A percentile compares a stretch with the other conserved stretches of the same genome.
These are phyloP conservation scores for Candida gigantensis DNA, from an alignment of 1,139 yeast species.

Conservation along the genomic window DNA sequence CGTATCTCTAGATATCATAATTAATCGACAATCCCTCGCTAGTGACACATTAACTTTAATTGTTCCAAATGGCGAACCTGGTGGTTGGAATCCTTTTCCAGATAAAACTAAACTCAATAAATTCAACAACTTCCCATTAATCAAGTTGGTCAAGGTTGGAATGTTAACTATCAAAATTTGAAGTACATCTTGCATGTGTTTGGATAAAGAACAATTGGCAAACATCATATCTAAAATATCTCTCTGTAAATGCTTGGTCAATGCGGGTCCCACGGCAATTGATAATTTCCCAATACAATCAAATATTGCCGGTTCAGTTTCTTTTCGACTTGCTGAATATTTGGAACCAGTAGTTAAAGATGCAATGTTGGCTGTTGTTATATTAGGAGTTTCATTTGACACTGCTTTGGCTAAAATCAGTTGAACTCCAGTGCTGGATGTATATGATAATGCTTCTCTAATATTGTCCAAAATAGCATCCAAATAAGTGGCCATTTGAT, in stretches of 20 bases:
- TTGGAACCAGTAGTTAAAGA: slow-evolving; percentile 48
- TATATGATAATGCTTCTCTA: slow-evolving; percentile 70
- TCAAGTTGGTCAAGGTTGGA: slow-evolving; percentile 75
- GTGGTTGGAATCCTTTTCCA: slow-evolving; percentile 79
- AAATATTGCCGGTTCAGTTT: slow-evolving; percentile 84
- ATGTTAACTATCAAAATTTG: slow-evolving; percentile 67
- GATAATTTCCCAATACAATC: slow-evolving; percentile 88
- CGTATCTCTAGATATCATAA: slow-evolving; percentile 69
- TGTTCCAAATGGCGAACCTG: slow-evolving; percentile 85
- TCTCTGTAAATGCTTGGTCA: slow-evolving; percentile 82
- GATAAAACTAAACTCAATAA: slow-evolving; percentile 76
- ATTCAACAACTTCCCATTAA: slow-evolving; percentile 71
- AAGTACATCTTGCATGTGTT: slow-evolving; percentile 74
- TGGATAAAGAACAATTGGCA: slow-evolving; percentile 75
- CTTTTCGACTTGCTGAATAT: slow-evolving; percentile 60
- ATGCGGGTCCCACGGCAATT: slow-evolving; percentile 90
- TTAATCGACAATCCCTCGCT: slow-evolving; percentile 77
- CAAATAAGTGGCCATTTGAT: slow-evolving; percentile 83
- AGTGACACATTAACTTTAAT: slow-evolving; percentile 60
- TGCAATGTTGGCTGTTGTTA: slow-evolving; percentile 14
- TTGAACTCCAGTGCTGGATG: slow-evolving; percentile 41
- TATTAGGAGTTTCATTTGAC: slow-evolving; percentile 22
- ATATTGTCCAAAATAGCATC: slow-evolving; percentile 84
- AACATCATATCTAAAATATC: slow-evolving; percentile 80
- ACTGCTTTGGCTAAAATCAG: slow-evolving; percentile 47